phyloP scores from a whole-genome alignment of 257 asterid genomes.

The Plantago major region DNA sequence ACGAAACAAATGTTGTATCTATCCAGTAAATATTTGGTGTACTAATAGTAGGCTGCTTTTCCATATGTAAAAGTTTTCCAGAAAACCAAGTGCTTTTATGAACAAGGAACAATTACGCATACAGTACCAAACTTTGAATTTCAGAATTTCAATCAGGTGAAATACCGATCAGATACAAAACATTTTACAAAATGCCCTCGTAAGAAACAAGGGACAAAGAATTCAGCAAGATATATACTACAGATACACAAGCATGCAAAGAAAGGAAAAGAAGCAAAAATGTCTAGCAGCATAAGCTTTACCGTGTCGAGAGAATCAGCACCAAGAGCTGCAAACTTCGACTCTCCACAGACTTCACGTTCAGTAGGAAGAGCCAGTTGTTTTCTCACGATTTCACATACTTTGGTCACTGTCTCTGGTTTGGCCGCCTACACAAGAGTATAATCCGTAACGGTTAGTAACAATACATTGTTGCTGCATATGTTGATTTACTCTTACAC shows the following conservation, averaged over 20 bases:
- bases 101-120: too few species aligned
- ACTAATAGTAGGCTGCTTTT: too few species aligned
- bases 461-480: background rate
- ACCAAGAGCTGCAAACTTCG: conserved; percentile 69
- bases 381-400: conserved; percentile 72
- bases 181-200: too few species aligned
- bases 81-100: too few species aligned
- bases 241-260: background rate
- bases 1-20: too few species aligned
- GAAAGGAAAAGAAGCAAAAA: background rate
- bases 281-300: conserved; percentile 6
- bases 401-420: conserved; percentile 77
- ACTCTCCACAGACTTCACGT: conserved; percentile 58
- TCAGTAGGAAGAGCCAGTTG: conserved; percentile 82
- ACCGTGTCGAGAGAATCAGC: conserved; percentile 99
- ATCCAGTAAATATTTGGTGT: too few species aligned
- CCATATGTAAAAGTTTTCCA: too few species aligned
- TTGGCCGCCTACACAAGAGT: conserved; percentile 54
- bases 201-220: background rate
- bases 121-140: too few species aligned
- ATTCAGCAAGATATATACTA: background rate
- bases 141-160: background rate
- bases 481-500: background rate
- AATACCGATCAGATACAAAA: background rate
- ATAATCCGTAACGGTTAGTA: conserved; percentile 8